Base-by-base conservation (phyloP, 345 rosid genomes). In the Zanthoxylum bungeanum region DNA sequence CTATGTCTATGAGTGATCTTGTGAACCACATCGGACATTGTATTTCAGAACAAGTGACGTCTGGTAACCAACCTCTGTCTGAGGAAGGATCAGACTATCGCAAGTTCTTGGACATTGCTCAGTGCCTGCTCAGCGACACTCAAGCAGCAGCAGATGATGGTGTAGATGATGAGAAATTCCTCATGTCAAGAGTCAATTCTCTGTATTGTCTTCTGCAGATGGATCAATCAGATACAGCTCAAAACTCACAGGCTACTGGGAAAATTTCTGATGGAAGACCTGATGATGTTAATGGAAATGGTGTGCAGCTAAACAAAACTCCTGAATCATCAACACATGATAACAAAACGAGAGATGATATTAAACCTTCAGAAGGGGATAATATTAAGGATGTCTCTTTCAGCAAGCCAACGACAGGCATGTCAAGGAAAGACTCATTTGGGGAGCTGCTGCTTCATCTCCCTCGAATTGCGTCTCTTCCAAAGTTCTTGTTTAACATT, bases 181-280 rank as follows among this genome's bases (percentile, higher is more conserved):
- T 96, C 40, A 96, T 96, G 96, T 87, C 99, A 53, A 87, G 99
- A 82, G 99, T 96, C 75, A 88, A 96, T 77, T 96, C 99, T 70
- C 89, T 96, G 22, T 93, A 86, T 74, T 93, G 97, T 85, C 98
- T 96, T 63, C 67, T 96, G 85, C 97, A 92, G 83, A 91, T 91
- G 76, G 99, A 96, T 44, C 49, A 44, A 44, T 71, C 84, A 4
- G 47, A 73, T 11, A 25, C 86, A 3, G 74, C 71, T 46, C 82
- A 85, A 73, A 87, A 84, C 80, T 60, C 83, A 67, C 93, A 88
- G 84, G 77, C 57, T 71, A 77, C 71, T 34, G 80, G 76, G 22
- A 96, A 85, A 79, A 83, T 62, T 73, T 77, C 76, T 37, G 58
- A 30, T 24, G 78, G 66, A 28, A 76, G 73, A 42, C 56, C 76